phyloP scores from a whole-genome alignment of 306 rosid genomes.

The Neltuma alba region DNA sequence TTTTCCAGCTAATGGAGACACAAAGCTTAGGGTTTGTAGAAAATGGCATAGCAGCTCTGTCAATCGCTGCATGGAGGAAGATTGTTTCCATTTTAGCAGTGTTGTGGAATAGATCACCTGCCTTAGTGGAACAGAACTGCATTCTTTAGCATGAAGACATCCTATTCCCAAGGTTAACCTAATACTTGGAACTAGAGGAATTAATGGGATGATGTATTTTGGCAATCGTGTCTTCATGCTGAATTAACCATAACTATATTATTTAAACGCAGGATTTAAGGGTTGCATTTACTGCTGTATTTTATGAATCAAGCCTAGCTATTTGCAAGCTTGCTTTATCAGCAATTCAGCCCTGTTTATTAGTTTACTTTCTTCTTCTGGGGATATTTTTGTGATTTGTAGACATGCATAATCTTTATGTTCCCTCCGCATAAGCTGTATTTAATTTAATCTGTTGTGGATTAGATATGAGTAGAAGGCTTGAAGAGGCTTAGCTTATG shows the following conservation, averaged over 20 bases:
- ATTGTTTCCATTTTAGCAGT: not conserved
- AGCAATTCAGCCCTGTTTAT: not conserved
- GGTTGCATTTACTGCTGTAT: not conserved
- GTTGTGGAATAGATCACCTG: not conserved
- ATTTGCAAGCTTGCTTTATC: conserved; percentile 3
- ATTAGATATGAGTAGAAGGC: not conserved
- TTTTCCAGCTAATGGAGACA: not conserved
- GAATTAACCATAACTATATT: not conserved
- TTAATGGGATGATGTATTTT: not conserved
- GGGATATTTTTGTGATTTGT: not conserved
- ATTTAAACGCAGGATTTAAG: not conserved
- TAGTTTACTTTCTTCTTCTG: not conserved
- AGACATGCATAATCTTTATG: not conserved
- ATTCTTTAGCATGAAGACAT: conserved; percentile 4
- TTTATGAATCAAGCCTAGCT: not conserved
- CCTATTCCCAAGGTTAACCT: not conserved
- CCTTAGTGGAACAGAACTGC: not conserved
- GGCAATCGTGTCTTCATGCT: not conserved
- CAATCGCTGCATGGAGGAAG: not conserved
- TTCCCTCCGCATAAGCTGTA: not conserved
- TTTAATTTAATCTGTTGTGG: not conserved
- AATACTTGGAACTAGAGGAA: conserved; percentile 1
- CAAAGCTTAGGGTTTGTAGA: not conserved
- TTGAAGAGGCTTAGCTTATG: not conserved
- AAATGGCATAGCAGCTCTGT: not conserved